Conservation (phyloP, 192 early-diverging fungal genomes). For the Dispira simplex region DNA sequence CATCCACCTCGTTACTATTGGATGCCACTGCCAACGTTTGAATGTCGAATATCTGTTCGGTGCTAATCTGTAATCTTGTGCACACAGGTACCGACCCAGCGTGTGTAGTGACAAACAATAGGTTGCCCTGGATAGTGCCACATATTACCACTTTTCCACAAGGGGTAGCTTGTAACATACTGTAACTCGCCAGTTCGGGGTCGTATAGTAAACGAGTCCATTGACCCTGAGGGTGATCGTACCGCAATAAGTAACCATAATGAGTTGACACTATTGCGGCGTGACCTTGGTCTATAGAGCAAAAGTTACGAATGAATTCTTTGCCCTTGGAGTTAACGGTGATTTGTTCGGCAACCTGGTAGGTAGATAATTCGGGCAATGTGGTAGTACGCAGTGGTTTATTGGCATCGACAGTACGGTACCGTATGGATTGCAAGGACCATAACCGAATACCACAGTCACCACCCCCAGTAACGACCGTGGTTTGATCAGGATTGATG, state of each 20-base stretch:
- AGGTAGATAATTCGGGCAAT: conserved; percentile 13
- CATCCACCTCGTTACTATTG: background rate
- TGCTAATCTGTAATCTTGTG: background rate
- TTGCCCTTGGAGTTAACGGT: background rate
- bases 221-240: background rate
- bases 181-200: conserved; percentile 15
- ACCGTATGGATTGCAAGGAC: conserved; percentile 22
- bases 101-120: conserved; percentile 2
- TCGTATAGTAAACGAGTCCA: background rate
- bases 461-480: conserved; percentile 60
- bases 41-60: conserved; percentile 12
- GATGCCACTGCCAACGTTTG: background rate
- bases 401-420: conserved; percentile 14
- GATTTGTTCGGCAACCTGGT: conserved; percentile 11
- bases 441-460: conserved; percentile 69
- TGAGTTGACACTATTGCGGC: conserved; percentile 23
- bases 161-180: conserved; percentile 9
- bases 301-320: conserved; percentile 34
- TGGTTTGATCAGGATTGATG: conserved; percentile 26
- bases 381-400: conserved; percentile 13
- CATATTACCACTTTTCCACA: conserved; percentile 14
- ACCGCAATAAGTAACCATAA: conserved; percentile 22
- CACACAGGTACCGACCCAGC: background rate
- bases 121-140: conserved; percentile 21
- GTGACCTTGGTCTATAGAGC: conserved; percentile 14